Percentiles rank a stretch among this genome's conserved stretches.
Evolutionary conservation across 2,329 filamentous ascomycete genomes (phyloP).

Genomic region (Balansia obtecta): DNA sequence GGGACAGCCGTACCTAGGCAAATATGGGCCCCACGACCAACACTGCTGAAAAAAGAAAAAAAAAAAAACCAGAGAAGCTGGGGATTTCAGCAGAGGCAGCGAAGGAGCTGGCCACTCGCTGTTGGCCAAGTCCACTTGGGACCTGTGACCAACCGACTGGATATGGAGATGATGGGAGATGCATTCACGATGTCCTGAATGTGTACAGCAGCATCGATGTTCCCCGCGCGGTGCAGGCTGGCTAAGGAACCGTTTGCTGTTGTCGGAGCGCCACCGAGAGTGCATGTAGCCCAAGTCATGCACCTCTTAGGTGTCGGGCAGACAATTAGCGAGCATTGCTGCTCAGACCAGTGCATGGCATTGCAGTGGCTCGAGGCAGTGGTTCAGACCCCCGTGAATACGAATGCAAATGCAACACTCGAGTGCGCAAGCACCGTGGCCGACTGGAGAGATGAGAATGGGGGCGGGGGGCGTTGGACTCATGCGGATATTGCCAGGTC

Average conservation of each 20-base stretch:
- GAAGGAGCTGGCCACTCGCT: neutral
- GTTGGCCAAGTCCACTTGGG: neutral
- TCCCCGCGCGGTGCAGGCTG: too few species aligned
- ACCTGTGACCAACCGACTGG: neutral
- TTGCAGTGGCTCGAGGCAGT: neutral
- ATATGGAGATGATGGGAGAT: too few species aligned
- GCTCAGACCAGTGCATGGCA: neutral
- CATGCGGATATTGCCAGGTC: neutral
- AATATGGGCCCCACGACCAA: neutral
- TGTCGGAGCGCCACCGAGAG: conserved; percentile 2
- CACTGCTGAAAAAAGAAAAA: neutral
- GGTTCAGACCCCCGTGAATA: neutral
- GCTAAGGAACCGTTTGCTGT: neutral
- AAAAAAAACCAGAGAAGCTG: neutral
- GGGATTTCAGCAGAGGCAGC: neutral
- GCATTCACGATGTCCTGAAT: neutral
- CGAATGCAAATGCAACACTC: neutral
- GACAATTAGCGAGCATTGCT: neutral
- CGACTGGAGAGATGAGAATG: neutral
- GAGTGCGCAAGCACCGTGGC: neutral
- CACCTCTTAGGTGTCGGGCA: neutral
- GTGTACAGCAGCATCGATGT: too few species aligned
- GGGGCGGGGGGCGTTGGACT: neutral
- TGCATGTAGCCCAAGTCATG: neutral
- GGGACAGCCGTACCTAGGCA: conserved; percentile 2